Percentiles rank a stretch among this genome's conserved stretches.
phyloP scores from a whole-genome alignment of 73 alveolate species.

The Blepharisma japonicum region DNA sequence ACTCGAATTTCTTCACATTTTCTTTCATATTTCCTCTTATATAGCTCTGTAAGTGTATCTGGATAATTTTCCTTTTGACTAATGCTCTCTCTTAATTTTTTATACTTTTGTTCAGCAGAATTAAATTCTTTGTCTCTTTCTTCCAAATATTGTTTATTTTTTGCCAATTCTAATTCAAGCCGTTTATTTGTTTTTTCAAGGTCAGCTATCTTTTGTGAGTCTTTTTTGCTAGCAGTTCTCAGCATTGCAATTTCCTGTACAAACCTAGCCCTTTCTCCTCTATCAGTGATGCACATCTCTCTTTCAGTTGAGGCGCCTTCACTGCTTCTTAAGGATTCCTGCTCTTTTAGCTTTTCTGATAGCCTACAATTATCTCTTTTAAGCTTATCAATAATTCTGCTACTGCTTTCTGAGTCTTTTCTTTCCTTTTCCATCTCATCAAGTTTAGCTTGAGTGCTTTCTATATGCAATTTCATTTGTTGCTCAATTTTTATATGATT shows the following conservation, averaged over 20 bases:
- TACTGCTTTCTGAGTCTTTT: background rate
- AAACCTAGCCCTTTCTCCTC: background rate
- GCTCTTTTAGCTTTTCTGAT: background rate
- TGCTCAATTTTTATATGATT: slow-evolving; percentile 64
- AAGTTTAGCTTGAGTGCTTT: slow-evolving; percentile 54
- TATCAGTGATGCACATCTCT: background rate
- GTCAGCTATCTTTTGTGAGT: slow-evolving; percentile 2
- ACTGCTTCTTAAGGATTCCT: background rate
- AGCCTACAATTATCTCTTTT: background rate
- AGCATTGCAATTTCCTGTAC: background rate
- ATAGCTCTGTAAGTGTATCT: no score
- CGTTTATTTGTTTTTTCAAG: background rate
- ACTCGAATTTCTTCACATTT: no score
- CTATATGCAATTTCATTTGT: slow-evolving; percentile 65
- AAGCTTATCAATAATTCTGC: background rate
- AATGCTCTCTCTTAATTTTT: no score
- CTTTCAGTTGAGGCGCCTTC: no score
- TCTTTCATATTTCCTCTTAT: no score
- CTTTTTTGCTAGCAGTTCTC: background rate
- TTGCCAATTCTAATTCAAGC: background rate
- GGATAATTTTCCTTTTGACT: no score
- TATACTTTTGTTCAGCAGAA: no score
- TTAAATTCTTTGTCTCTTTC: no score
- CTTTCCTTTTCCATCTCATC: slow-evolving; percentile 48
- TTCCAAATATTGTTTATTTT: no score